These are phyloP conservation scores for Penicillium coffeae DNA, from an alignment of 495 filamentous ascomycete genomes.

Conservation along the genomic window DNA sequence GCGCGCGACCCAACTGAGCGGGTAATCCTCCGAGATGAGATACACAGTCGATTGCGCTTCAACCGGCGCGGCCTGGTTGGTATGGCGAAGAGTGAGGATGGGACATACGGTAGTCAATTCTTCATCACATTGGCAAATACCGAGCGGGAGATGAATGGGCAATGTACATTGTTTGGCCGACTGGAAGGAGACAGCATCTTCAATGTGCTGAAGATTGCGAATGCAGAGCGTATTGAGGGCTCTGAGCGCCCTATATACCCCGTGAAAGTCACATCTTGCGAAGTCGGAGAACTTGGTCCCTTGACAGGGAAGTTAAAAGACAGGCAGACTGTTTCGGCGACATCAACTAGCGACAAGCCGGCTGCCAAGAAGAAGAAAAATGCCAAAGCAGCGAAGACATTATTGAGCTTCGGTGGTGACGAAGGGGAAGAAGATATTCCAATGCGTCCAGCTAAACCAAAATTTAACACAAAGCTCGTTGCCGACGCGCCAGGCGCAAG, in stretches of 20 bases:
- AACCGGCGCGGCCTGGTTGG: slow-evolving; percentile 87
- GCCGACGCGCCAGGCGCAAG: slow-evolving; percentile 36
- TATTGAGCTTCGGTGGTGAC: slow-evolving; percentile 88
- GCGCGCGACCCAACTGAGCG: slow-evolving; percentile 51
- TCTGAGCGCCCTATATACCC: slow-evolving; percentile 87
- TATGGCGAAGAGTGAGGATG: slow-evolving; percentile 74
- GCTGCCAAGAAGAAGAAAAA: slow-evolving; percentile 68
- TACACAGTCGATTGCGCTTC: slow-evolving; percentile 87
- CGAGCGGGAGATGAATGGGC: slow-evolving; percentile 76
- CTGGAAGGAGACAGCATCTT: slow-evolving; percentile 93
- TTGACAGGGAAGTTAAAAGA: slow-evolving; percentile 85
- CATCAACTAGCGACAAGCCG: slow-evolving; percentile 36
- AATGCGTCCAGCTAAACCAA: slow-evolving; percentile 71
- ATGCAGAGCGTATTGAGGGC: slow-evolving; percentile 74
- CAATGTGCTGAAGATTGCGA: slow-evolving; percentile 88
- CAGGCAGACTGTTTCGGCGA: slow-evolving; percentile 44
- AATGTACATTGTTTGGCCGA: slow-evolving; percentile 92
- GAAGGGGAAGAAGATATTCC: slow-evolving; percentile 63
- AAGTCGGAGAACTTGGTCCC: slow-evolving; percentile 76
- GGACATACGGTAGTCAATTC: slow-evolving; percentile 89
- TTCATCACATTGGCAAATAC: slow-evolving; percentile 84
- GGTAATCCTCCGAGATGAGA: slow-evolving; percentile 78
- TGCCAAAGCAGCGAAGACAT: slow-evolving; percentile 66
- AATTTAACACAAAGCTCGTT: slow-evolving; percentile 85
- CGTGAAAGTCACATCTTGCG: slow-evolving; percentile 69